phyloP scores from a whole-genome alignment of 768 basidiomycete species.

The Psilocybe tampanensis region DNA sequence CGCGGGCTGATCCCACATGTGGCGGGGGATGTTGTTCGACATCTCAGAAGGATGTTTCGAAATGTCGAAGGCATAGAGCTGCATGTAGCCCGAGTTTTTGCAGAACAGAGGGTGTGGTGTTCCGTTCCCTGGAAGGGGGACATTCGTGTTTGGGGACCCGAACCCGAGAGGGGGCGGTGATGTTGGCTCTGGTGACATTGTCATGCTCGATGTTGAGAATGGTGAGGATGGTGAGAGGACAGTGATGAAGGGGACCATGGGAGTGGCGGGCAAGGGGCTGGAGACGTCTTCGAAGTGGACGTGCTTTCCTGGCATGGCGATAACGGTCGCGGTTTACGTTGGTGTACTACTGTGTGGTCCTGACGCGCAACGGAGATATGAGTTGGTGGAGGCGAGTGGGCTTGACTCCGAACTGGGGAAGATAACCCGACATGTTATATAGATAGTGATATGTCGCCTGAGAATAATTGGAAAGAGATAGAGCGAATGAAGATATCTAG shows the following conservation, averaged over 20 bases:
- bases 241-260: too few relatives aligned
- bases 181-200: slow-evolving; percentile 6
- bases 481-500: not conserved
- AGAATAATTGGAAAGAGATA: not conserved
- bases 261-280: slow-evolving; percentile 14
- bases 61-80: slow-evolving; percentile 14
- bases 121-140: slow-evolving; percentile 5
- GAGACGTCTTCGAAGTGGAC: slow-evolving; percentile 15
- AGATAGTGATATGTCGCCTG: not conserved
- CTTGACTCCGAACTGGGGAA: not conserved
- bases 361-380: slow-evolving; percentile 3
- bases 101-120: slow-evolving; percentile 1
- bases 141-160: slow-evolving; percentile 14
- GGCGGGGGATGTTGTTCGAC: slow-evolving; percentile 6
- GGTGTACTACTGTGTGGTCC: not conserved
- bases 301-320: slow-evolving; percentile 30
- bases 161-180: slow-evolving; percentile 15
- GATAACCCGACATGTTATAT: slow-evolving; percentile 7
- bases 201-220: slow-evolving; percentile 17
- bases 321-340: not conserved
- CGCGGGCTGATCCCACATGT: slow-evolving; percentile 32
- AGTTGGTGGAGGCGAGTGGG: not conserved
- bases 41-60: slow-evolving; percentile 13
- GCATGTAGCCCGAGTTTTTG: not conserved
- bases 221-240: too few relatives aligned